Conservation (phyloP, 2,329 filamentous ascomycete species). For the Trichoderma citrinoviride region DNA sequence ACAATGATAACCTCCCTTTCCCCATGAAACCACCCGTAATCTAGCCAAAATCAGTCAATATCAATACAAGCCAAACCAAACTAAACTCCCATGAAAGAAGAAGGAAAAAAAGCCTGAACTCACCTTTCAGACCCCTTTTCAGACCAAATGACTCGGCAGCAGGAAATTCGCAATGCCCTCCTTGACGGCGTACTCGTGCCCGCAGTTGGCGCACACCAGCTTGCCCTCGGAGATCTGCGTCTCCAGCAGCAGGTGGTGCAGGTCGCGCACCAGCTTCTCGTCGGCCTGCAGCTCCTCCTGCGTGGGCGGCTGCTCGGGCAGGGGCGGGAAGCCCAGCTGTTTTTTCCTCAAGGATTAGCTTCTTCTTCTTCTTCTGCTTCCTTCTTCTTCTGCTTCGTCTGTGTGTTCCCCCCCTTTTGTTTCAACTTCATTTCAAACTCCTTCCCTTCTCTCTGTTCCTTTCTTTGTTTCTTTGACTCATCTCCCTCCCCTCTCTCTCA, state of each 20-base stretch:
- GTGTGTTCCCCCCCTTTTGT: no score
- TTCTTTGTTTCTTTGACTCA: no score
- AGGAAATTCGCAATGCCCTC: slow-evolving; percentile 97
- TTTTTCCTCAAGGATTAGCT: neutral
- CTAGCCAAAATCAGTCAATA: neutral
- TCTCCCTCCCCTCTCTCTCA: no score
- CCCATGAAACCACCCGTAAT: neutral
- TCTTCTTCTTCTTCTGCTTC: no score
- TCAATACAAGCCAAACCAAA: neutral
- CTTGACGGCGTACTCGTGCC: slow-evolving; percentile 89
- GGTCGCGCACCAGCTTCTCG: slow-evolving; percentile 68
- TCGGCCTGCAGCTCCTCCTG: slow-evolving; percentile 61
- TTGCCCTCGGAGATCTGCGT: slow-evolving; percentile 87
- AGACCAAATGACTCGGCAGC: slow-evolving; percentile 85
- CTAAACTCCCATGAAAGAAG: no score
- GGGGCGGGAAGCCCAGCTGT: slow-evolving; percentile 74
- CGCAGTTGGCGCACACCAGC: slow-evolving; percentile 85
- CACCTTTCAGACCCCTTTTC: slow-evolving; percentile 24
- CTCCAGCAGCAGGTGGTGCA: slow-evolving; percentile 81
- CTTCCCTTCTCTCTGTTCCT: no score
- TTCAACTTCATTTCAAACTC: no score
- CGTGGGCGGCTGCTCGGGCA: slow-evolving; percentile 64
- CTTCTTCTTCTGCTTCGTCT: no score
- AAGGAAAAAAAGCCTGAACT: no score
- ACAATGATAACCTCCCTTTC: neutral